Evolutionary conservation across 768 basidiomycete species (phyloP).

Genomic region (Boletus tylopilopsis): DNA sequence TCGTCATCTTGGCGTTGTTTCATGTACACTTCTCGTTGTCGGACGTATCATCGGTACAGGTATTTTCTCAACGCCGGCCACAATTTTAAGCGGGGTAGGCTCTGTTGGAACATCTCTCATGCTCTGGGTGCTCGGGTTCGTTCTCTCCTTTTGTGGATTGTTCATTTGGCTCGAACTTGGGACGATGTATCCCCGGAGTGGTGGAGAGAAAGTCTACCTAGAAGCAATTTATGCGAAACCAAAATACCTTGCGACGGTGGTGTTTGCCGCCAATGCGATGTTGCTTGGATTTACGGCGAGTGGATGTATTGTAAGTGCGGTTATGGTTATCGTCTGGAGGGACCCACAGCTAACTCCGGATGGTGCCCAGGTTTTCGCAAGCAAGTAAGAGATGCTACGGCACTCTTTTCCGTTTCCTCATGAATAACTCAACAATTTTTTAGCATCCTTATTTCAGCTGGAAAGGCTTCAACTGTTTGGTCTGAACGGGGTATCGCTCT

Average conservation of each 20-base stretch:
- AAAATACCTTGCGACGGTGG: slow-evolving; percentile 43
- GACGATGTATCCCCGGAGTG: slow-evolving; percentile 58
- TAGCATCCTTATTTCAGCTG: slow-evolving; percentile 51
- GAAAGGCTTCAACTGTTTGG: slow-evolving; percentile 43
- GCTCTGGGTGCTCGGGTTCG: slow-evolving; percentile 60
- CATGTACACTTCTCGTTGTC: slow-evolving; percentile 52
- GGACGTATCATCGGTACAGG: slow-evolving; percentile 57
- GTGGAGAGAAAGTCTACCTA: slow-evolving; percentile 61
- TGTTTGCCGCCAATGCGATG: slow-evolving; percentile 49
- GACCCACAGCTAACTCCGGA: too few relatives aligned
- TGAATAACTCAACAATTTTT: neutral
- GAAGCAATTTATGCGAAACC: slow-evolving; percentile 51
- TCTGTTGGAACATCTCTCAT: slow-evolving; percentile 57
- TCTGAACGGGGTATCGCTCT: slow-evolving; percentile 58
- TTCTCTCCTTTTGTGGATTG: slow-evolving; percentile 53
- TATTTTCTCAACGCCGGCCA: slow-evolving; percentile 59
- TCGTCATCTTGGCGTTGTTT: slow-evolving; percentile 50
- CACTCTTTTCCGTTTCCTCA: neutral
- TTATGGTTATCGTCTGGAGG: too few relatives aligned
- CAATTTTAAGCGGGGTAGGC: slow-evolving; percentile 52
- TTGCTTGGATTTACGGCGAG: slow-evolving; percentile 39
- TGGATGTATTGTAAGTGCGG: slow-evolving; percentile 43
- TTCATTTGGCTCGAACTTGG: slow-evolving; percentile 64
- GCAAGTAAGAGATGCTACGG: slow-evolving; percentile 23
- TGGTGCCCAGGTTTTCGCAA: slow-evolving; percentile 30